A percentile compares a stretch with the other conserved stretches of the same genome.
Conservation (phyloP, 2,329 filamentous ascomycete species). For the Curvularia eragrostidis region DNA sequence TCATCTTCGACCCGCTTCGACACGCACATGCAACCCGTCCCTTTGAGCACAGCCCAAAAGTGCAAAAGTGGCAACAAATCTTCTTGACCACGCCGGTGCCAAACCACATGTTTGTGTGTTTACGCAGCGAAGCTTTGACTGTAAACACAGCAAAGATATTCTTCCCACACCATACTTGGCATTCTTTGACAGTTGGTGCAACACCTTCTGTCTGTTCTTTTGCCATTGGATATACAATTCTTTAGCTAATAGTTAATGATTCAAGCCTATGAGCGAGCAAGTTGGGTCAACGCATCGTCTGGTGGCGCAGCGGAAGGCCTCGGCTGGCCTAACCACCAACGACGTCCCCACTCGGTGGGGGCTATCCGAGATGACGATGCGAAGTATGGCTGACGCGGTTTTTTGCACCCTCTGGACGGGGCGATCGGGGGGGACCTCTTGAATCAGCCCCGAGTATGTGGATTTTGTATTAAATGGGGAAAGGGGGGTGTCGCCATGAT, state of each 20-base stretch:
- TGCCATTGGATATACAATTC: background rate
- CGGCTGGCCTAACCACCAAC: constrained; percentile 9
- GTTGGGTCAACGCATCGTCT: background rate
- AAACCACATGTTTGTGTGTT: background rate
- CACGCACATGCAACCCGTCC: constrained; percentile 1
- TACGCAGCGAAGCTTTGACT: background rate
- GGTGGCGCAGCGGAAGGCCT: constrained; percentile 8
- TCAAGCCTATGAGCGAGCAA: background rate
- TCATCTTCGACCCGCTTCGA: constrained; percentile 8
- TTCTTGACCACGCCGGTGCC: background rate
- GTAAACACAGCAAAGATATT: constrained; percentile 6
- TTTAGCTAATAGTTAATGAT: background rate
- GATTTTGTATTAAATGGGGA: constrained; percentile 5
- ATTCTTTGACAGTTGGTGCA: constrained; percentile 2
- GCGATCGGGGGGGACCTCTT: background rate
- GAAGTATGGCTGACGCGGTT: constrained; percentile 7
- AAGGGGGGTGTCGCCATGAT: background rate
- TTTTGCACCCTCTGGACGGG: background rate
- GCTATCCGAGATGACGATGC: constrained; percentile 9
- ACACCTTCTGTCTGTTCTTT: constrained; percentile 1
- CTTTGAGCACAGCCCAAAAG: constrained; percentile 6
- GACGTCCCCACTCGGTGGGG: constrained; percentile 1
- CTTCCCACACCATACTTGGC: background rate
- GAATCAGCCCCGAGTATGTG: constrained; percentile 1
- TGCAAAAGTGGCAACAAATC: constrained; percentile 14